Percentiles rank a stretch among this genome's conserved stretches.
These are phyloP conservation scores for Penicillium corylophilum DNA, from an alignment of 2,329 filamentous ascomycete genomes.

Conservation along the genomic window DNA sequence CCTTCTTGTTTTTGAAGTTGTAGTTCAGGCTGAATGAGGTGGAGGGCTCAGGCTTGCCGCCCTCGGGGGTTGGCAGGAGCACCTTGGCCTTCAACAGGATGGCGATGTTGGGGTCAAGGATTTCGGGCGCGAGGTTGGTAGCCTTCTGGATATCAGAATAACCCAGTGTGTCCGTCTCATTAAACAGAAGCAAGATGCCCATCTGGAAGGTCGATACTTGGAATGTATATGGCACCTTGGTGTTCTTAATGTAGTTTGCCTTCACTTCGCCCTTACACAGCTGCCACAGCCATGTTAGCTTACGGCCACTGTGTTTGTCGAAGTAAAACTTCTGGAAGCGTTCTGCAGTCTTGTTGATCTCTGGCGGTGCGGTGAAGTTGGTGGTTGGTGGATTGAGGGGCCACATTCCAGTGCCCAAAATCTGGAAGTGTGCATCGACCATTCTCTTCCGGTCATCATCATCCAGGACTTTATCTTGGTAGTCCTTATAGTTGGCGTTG, in stretches of 20 bases:
- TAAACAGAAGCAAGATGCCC: constrained; percentile 92
- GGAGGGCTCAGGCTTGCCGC: constrained; percentile 72
- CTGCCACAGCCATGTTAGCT: constrained; percentile 97
- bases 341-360: constrained; percentile 84
- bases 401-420: constrained; percentile 97
- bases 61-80: constrained; percentile 67
- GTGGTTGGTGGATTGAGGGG: constrained; percentile 84
- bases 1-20: constrained; percentile 97
- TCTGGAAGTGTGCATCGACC: constrained; percentile 84
- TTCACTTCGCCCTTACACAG: constrained; percentile 96
- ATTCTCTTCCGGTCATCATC: constrained; percentile 65
- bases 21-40: constrained; percentile 84
- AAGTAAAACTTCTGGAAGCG: constrained; percentile 90
- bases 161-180: constrained; percentile 78
- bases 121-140: constrained; percentile 76
- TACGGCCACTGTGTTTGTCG: constrained; percentile 93
- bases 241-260: constrained; percentile 84
- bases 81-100: constrained; percentile 95
- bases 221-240: constrained; percentile 92
- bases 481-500: constrained; percentile 83
- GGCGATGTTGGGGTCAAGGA: constrained; percentile 79
- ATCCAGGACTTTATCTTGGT: constrained; percentile 65
- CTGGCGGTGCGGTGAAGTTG: constrained; percentile 80
- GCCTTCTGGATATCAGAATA: constrained; percentile 85
- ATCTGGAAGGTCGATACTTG: constrained; percentile 98